These are phyloP conservation scores for Fusarium denticulatum DNA, from an alignment of 2,329 filamentous ascomycete species.

Conservation along the genomic window DNA sequence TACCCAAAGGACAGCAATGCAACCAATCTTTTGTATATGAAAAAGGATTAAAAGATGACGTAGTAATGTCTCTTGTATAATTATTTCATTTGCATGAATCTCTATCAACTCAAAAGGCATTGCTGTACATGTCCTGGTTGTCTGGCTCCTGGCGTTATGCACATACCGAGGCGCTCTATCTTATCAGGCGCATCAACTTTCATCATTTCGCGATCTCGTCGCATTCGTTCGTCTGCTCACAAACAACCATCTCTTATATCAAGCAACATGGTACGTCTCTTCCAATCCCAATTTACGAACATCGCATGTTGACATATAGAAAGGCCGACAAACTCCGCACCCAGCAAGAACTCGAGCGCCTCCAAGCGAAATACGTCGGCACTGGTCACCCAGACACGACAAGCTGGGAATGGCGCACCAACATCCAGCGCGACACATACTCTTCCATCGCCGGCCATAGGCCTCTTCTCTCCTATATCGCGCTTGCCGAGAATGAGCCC, in stretches of 20 bases:
- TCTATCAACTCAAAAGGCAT: neutral
- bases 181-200: conserved; percentile 17
- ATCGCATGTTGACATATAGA: conserved; percentile 2
- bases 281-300: neutral
- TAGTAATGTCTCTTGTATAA: neutral
- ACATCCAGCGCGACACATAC: conserved; percentile 93
- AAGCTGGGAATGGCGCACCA: conserved; percentile 96
- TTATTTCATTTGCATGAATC: neutral
- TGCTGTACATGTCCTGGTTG: neutral
- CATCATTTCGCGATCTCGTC: conserved; percentile 1
- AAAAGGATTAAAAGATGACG: fast-evolving
- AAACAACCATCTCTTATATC: neutral
- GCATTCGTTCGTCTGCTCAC: neutral
- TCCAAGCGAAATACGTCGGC: conserved; percentile 95
- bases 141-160: neutral
- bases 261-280: conserved; percentile 38
- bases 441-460: conserved; percentile 90
- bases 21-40: neutral
- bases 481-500: conserved; percentile 87
- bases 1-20: neutral
- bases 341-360: conserved; percentile 95
- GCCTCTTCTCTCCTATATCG: conserved; percentile 86
- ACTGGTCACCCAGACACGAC: conserved; percentile 97
- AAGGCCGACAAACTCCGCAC: conserved; percentile 97
- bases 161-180: conserved; percentile 21